Evolutionary conservation across 305 asterid species (phyloP), one percentile per base, ranked within the genome.

Genomic region (Fraxinus sp.): DNA sequence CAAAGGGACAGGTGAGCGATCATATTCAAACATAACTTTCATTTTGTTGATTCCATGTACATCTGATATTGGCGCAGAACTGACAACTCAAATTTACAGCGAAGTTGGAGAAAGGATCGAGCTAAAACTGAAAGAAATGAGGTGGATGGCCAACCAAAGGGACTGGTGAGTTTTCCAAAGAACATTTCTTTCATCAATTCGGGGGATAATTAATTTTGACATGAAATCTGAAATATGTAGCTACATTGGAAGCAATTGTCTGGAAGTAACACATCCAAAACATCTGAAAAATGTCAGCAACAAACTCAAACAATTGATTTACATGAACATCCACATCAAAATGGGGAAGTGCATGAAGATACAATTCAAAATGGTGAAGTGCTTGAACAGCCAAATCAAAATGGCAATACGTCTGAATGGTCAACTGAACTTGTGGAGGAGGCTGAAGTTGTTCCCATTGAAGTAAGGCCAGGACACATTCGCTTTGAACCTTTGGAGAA

Each of bases 381-480:
- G 77, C 77, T 33, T 3, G 44, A 33, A 33, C 46, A 72, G 77
- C 44, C 49, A 16, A 72, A 72, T 72, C 77, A 72, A 33, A 33
- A 72, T 0, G 28, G 46, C 28, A 6, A 35, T 72, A 72, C 5
- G 6, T 32, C 44, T 33, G 77, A 72, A 72, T 72, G 35, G 77
- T 72, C 16, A n/a, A 35, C 41, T 35, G 28, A 72, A 16, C 44
- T 32, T 81, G 88, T 78, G 30, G 87, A 77, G 52, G 98, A 91
- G 84, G 83, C 85, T 77, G 93, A 91, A 88, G 89, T 93, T 89
- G 92, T 92, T 89, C 98, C 98, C 77, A 80, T 91, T 81, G 89
- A 85, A 79, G 80, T 91, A 81, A 93, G 97, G 91, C 99, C 98
- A 46, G 98, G 99, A 83, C 97, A 97, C 84, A 93, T 97, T 82